Conservation (phyloP, 208 protist genomes). For the Acanthamoeba healyi region DNA sequence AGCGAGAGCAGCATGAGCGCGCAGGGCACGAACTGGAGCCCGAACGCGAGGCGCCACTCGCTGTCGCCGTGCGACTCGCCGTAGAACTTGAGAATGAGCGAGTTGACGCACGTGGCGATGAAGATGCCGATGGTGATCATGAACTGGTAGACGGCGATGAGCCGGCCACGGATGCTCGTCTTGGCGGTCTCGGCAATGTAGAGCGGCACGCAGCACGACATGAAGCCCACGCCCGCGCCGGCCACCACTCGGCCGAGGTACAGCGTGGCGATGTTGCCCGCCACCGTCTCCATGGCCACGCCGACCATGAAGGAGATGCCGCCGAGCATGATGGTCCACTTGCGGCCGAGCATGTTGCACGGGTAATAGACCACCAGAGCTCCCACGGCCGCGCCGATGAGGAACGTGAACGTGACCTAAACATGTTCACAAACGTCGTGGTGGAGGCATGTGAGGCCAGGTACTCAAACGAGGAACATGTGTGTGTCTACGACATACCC, state of each 20-base stretch:
- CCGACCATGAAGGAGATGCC: slow-evolving; percentile 49
- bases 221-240: slow-evolving; percentile 74
- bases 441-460: no score
- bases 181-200: slow-evolving; percentile 75
- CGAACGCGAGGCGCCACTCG: slow-evolving; percentile 66
- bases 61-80: slow-evolving; percentile 26
- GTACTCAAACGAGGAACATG: no score
- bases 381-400: slow-evolving; percentile 29
- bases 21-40: slow-evolving; percentile 66
- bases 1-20: slow-evolving; percentile 29
- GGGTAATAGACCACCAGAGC: slow-evolving; percentile 65
- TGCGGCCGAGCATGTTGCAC: slow-evolving; percentile 70
- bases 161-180: slow-evolving; percentile 61
- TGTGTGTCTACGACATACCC: not conserved
- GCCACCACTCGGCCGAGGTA: slow-evolving; percentile 65
- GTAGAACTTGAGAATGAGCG: slow-evolving; percentile 60
- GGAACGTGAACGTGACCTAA: not conserved
- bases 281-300: slow-evolving; percentile 71
- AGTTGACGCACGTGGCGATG: slow-evolving; percentile 70
- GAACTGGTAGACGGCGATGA: slow-evolving; percentile 68
- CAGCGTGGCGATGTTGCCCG: slow-evolving; percentile 57
- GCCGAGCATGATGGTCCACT: slow-evolving; percentile 72
- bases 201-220: slow-evolving; percentile 70
- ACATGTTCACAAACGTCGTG: no score
- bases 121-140: slow-evolving; percentile 74